These are phyloP conservation scores for Alternaria conjuncta DNA, from an alignment of 2,329 filamentous ascomycete genomes.

Conservation along the genomic window DNA sequence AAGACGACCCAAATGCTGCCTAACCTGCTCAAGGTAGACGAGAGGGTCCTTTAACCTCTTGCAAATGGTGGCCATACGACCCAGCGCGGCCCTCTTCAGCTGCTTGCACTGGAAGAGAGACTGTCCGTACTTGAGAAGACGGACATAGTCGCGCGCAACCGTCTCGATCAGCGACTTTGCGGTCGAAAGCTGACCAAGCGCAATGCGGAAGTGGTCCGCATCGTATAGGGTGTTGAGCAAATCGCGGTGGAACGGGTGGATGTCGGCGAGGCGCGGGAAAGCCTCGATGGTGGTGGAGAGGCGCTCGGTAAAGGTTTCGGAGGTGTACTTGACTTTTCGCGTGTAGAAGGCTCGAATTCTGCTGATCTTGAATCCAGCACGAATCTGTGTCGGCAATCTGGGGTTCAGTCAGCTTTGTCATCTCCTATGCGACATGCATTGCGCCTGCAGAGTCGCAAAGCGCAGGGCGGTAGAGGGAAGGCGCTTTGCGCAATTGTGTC, in stretches of 20 bases:
- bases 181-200: conserved; percentile 92
- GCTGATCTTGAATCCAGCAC: conserved; percentile 93
- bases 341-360: conserved; percentile 97
- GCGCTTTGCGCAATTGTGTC: conserved; percentile 1
- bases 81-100: conserved; percentile 92
- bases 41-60: conserved; percentile 94
- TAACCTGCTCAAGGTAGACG: conserved; percentile 93
- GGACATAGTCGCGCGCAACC: conserved; percentile 93
- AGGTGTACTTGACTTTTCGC: conserved; percentile 90
- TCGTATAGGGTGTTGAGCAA: conserved; percentile 92
- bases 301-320: conserved; percentile 96
- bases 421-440: not conserved
- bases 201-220: conserved; percentile 76
- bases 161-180: conserved; percentile 97
- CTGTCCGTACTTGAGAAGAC: conserved; percentile 93
- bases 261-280: conserved; percentile 86
- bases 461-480: conserved; percentile 19
- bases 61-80: conserved; percentile 97
- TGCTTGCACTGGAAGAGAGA: conserved; percentile 96
- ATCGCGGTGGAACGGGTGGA: conserved; percentile 90
- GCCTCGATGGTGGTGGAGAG: conserved; percentile 87
- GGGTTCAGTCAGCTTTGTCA: not conserved
- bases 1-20: conserved; percentile 95
- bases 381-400: conserved; percentile 91
- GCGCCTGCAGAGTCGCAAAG: conserved; percentile 70